Conservation (phyloP, 371 early-diverging fungal genomes). For the Lichtheimia corymbifera region DNA sequence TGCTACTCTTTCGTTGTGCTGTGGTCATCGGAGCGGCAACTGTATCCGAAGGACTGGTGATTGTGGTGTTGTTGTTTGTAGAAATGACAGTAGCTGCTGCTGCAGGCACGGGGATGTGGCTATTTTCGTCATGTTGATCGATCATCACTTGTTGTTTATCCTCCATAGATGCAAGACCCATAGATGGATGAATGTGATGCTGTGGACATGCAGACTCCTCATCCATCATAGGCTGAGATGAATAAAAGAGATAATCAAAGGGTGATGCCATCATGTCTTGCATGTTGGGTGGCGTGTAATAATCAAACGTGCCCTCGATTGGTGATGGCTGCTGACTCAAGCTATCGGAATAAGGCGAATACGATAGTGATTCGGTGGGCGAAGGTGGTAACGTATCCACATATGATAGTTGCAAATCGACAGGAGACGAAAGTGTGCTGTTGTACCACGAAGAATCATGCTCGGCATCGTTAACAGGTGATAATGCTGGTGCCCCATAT, state of each 20-base stretch:
- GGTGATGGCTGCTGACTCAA: constrained; percentile 12
- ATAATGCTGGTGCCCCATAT: background rate
- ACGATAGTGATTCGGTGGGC: background rate
- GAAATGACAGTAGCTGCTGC: background rate
- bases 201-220: background rate
- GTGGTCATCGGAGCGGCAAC: background rate
- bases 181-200: background rate
- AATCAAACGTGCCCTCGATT: constrained; percentile 3
- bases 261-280: background rate
- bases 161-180: background rate
- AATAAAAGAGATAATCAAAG: background rate
- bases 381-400: constrained; percentile 5
- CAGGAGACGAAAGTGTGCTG: constrained; percentile 9
- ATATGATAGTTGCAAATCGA: background rate
- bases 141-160: background rate
- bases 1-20: background rate
- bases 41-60: background rate
- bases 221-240: constrained; percentile 1
- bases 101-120: background rate
- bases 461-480: background rate
- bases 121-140: background rate
- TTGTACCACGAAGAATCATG: constrained; percentile 4
- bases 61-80: background rate
- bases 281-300: constrained; percentile 1
- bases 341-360: constrained; percentile 10